phyloP scores from a whole-genome alignment of 1,284 basidiomycete genomes.

The Schizophyllum amplum region DNA sequence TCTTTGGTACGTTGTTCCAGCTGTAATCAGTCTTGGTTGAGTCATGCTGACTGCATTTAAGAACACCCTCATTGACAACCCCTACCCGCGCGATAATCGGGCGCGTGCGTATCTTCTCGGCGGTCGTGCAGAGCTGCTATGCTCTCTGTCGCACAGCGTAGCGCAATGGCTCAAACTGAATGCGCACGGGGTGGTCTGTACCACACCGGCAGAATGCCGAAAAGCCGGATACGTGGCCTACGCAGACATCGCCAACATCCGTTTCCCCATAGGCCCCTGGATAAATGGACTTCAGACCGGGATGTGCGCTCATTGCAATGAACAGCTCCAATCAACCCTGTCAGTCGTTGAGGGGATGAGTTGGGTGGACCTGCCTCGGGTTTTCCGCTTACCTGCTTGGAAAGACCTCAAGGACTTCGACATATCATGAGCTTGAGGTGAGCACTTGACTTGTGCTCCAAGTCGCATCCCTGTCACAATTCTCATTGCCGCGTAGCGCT shows the following conservation, averaged over 20 bases:
- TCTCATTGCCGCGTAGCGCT: no score
- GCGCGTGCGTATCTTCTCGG: neutral
- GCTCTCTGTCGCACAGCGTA: neutral
- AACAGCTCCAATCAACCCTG: neutral
- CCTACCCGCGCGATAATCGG: neutral
- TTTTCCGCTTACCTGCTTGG: conserved; percentile 10
- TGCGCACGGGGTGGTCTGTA: neutral
- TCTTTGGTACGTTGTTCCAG: neutral
- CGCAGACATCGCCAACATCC: neutral
- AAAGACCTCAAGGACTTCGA: conserved; percentile 4
- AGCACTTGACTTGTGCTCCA: no score
- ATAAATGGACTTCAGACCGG: neutral
- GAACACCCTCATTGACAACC: neutral
- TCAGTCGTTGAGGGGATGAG: neutral
- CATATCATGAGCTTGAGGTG: neutral
- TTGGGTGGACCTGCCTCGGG: conserved; percentile 9
- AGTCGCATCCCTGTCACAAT: no score
- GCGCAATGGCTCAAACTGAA: neutral
- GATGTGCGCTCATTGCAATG: neutral
- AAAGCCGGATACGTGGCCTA: neutral
- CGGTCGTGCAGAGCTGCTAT: neutral
- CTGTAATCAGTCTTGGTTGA: neutral
- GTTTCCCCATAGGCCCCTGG: neutral
- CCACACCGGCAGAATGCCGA: neutral
- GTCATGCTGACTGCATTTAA: neutral